A percentile compares a stretch with the other conserved stretches of the same genome.
Conservation (phyloP, 306 rosid genomes). For the Prunus mira region DNA sequence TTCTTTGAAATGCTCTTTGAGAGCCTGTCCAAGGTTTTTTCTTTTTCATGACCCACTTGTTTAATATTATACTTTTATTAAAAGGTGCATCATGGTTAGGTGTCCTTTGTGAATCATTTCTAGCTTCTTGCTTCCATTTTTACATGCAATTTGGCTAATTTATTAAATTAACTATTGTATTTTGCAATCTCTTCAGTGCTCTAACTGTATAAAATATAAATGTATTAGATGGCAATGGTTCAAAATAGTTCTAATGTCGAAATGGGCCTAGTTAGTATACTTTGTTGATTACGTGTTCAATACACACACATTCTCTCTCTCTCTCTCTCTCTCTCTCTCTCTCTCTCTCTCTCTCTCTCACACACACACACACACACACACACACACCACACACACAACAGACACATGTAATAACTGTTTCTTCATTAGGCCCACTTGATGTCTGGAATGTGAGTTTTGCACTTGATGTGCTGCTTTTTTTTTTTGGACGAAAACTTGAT, state of each 20-base stretch:
- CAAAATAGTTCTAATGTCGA: not conserved
- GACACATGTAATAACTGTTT: not conserved
- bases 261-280: not conserved
- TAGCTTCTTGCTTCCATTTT: slow-evolving; percentile 3
- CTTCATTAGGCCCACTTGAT: slow-evolving; percentile 3
- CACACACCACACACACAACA: not conserved
- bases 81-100: not conserved
- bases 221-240: not conserved
- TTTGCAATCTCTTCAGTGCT: slow-evolving; percentile 5
- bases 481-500: too few relatives aligned
- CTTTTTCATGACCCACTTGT: slow-evolving; percentile 16
- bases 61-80: slow-evolving; percentile 12
- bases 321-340: not conserved
- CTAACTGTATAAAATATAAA: not conserved
- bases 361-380: not conserved
- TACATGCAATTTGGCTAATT: not conserved
- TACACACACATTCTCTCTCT: too few relatives aligned
- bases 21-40: slow-evolving; percentile 84
- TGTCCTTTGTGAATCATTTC: slow-evolving; percentile 4
- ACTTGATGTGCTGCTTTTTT: not conserved
- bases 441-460: slow-evolving; percentile 8
- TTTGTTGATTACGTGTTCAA: not conserved
- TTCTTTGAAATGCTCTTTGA: slow-evolving; percentile 99
- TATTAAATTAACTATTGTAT: not conserved
- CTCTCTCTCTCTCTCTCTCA: too few relatives aligned